Percentiles rank a stretch among this genome's conserved stretches.
phyloP scores from a whole-genome alignment of 2,329 filamentous ascomycete species.

The Chrysosporium keratinophilum region DNA sequence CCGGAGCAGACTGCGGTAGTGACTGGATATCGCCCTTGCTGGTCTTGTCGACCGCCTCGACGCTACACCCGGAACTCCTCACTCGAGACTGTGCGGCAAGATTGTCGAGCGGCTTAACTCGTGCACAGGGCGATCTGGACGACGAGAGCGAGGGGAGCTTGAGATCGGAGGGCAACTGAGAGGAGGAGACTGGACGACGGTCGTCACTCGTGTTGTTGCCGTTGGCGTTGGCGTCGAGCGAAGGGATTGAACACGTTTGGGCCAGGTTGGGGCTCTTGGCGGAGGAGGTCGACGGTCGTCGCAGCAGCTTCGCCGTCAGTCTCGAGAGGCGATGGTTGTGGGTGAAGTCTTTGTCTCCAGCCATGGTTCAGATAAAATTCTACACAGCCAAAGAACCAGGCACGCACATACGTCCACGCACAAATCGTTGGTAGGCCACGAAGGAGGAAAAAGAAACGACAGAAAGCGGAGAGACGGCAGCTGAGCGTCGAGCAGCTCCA shows the following conservation, averaged over 20 bases:
- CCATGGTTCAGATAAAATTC: conserved; percentile 10
- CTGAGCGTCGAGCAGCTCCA: neutral
- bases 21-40: neutral
- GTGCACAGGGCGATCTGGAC: neutral
- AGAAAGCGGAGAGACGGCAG: neutral
- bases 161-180: neutral
- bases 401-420: conserved; percentile 4
- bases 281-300: conserved; percentile 28
- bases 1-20: neutral
- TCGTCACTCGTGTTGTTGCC: conserved; percentile 5
- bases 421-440: neutral
- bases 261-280: conserved; percentile 11
- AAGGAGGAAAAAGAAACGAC: neutral
- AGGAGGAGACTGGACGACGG: neutral
- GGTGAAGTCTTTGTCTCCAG: conserved; percentile 13
- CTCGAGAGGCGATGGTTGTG: conserved; percentile 25
- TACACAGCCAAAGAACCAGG: neutral
- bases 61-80: conserved; percentile 1
- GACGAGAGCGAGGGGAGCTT: neutral
- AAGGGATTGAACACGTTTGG: conserved; percentile 12
- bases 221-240: conserved; percentile 6
- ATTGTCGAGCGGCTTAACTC: neutral
- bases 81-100: neutral
- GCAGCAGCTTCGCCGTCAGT: conserved; percentile 30
- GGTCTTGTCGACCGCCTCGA: neutral